phyloP scores from a whole-genome alignment of 441 rosid species.

The Adansonia gregorii region DNA sequence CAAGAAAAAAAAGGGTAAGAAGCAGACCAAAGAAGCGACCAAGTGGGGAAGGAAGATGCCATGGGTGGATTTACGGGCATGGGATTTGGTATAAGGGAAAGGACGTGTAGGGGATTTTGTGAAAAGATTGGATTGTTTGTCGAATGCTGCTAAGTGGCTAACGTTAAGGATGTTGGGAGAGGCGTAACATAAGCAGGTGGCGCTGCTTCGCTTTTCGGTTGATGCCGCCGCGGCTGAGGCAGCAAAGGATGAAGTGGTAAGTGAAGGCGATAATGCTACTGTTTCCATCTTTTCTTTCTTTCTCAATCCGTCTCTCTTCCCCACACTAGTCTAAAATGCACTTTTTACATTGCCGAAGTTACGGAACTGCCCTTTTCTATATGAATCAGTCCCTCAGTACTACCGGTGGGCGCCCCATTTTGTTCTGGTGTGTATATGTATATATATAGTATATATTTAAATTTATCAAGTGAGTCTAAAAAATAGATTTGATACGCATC shows the following conservation, averaged over 20 bases:
- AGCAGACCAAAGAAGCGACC: constrained; percentile 75
- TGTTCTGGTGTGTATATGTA: too few species aligned
- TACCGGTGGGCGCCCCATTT: too few species aligned
- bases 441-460: too few species aligned
- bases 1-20: neutral
- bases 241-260: constrained; percentile 32
- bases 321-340: neutral
- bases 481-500: too few species aligned
- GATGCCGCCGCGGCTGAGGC: constrained; percentile 7
- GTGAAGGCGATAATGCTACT: constrained; percentile 22
- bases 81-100: constrained; percentile 33
- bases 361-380: neutral
- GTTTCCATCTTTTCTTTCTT: constrained; percentile 33
- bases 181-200: constrained; percentile 32
- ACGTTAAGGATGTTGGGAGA: constrained; percentile 31
- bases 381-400: too few species aligned
- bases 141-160: constrained; percentile 51
- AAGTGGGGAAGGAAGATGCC: constrained; percentile 81
- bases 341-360: neutral
- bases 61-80: constrained; percentile 39
- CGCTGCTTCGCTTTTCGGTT: neutral
- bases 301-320: neutral
- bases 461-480: too few species aligned
- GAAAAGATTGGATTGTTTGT: constrained; percentile 55
- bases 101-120: constrained; percentile 41